These are phyloP conservation scores for Lactifluus piperatus DNA, from an alignment of 768 basidiomycete species.

Conservation along the genomic window DNA sequence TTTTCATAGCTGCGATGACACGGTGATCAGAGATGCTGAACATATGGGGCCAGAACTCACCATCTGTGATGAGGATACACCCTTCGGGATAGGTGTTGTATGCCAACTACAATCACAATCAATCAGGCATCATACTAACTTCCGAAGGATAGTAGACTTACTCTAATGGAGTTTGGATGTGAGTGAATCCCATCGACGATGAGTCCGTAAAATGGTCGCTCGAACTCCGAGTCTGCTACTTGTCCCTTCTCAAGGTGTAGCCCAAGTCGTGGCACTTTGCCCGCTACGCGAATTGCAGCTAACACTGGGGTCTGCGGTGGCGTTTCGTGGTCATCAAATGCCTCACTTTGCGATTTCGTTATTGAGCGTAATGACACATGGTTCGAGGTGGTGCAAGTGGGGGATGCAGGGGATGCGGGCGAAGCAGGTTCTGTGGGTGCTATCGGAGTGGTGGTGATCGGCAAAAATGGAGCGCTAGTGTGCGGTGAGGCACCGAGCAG, in stretches of 20 bases:
- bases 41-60: slow-evolving; percentile 32
- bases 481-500: slow-evolving; percentile 72
- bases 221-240: slow-evolving; percentile 39
- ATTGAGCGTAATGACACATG: slow-evolving; percentile 17
- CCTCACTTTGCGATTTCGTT: slow-evolving; percentile 33
- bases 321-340: slow-evolving; percentile 49
- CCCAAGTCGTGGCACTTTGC: slow-evolving; percentile 21
- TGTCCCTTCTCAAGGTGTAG: slow-evolving; percentile 39
- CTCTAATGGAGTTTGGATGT: slow-evolving; percentile 83
- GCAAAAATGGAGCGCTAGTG: slow-evolving; percentile 36
- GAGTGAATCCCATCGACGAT: slow-evolving; percentile 91
- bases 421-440: slow-evolving; percentile 17
- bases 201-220: slow-evolving; percentile 76
- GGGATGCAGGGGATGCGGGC: slow-evolving; percentile 17
- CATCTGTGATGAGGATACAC: slow-evolving; percentile 85
- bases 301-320: slow-evolving; percentile 44
- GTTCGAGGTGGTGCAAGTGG: not conserved
- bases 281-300: slow-evolving; percentile 10
- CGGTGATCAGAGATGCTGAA: not conserved
- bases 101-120: slow-evolving; percentile 46
- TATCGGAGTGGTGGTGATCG: slow-evolving; percentile 24
- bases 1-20: slow-evolving; percentile 56
- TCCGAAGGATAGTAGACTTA: slow-evolving; percentile 30
- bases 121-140: not conserved
- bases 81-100: slow-evolving; percentile 78